Percentiles rank a stretch among this genome's conserved stretches.
Conservation (phyloP, 768 basidiomycete species). For the Kwoniella bestiolae region DNA sequence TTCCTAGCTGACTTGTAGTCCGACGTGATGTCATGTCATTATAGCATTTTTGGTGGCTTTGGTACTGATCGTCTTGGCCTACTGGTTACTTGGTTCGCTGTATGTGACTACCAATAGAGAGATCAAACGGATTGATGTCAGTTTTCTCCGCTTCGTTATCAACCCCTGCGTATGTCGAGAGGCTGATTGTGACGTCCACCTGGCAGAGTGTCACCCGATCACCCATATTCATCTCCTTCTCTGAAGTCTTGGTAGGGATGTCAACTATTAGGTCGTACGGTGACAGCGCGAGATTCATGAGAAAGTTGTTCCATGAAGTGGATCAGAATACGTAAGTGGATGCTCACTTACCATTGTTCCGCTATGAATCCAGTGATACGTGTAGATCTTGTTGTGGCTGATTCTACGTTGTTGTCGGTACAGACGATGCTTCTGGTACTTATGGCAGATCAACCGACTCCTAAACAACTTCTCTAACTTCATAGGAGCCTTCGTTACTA, state of each 20-base stretch:
- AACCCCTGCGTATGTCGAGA: too few species aligned
- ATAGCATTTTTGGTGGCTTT: conserved; percentile 55
- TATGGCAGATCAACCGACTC: conserved; percentile 58
- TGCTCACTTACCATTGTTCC: not conserved
- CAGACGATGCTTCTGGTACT: conserved; percentile 58
- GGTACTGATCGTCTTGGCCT: conserved; percentile 51
- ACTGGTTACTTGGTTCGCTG: conserved; percentile 55
- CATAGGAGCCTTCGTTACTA: conserved; percentile 56
- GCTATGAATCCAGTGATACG: not conserved
- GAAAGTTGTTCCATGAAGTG: conserved; percentile 53
- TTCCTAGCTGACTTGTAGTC: too few species aligned
- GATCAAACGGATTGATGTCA: conserved; percentile 59
- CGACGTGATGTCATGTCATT: not conserved
- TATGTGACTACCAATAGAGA: conserved; percentile 59
- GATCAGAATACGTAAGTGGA: conserved; percentile 57
- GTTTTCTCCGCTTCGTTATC: too few species aligned
- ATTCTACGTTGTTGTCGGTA: not conserved
- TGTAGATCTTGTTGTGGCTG: too few species aligned
- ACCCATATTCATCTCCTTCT: conserved; percentile 59
- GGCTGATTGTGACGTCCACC: not conserved
- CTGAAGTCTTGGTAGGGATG: conserved; percentile 58
- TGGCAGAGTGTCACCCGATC: conserved; percentile 54
- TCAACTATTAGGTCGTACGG: conserved; percentile 59
- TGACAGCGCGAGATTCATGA: conserved; percentile 58
- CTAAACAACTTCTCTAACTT: conserved; percentile 56